Base-by-base conservation (phyloP, 2,329 filamentous ascomycete genomes). In the Madurella fahalii region DNA sequence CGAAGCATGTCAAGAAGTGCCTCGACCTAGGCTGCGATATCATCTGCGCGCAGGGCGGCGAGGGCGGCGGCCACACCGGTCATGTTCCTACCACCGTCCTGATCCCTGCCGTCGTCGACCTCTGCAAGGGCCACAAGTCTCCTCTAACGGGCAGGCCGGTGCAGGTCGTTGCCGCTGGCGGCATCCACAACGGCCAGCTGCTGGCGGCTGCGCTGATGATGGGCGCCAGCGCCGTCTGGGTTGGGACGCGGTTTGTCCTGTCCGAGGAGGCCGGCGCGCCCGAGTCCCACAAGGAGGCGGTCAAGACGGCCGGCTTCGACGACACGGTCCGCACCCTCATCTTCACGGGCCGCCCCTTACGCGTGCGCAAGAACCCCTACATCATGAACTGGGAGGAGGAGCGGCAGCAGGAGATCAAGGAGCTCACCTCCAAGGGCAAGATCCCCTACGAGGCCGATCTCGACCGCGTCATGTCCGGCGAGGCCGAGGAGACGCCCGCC, bases 1-100 rank as follows among this genome's bases (percentile, higher is more conserved):
- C 94, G 69, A 99, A 99, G 85, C 94, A 99, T 77, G 93, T 96
- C 61, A 83, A 90, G 76, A 99, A 97, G 82, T 95, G 90, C 74
- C 81, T 99, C 59, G 90, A 93, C 48, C 82, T 92, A 56, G 94
- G 92, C 62, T 90, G 86, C 65, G 94, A 99, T 74, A 88, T 99
- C 67, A 97, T 99, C 77, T 97, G 93, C 78, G 94, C 94, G 50
- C 94, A 99, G 78, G 94, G 94, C 70, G 93, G 94, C 66, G 94
- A 99, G 78, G 94, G 94, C 61, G 94, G 94, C 71, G 94, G 94
- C 63, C 92, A 96, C 80, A 96, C 91, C 13, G 94, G 94, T 67
- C 89, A 96, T 72, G 88, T 96, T 40, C 90, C 94, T 61, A 97
- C 93, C 51, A 85, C 90, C 1, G 77, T 99, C 63, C 85, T 99